Conservation (phyloP, 495 filamentous ascomycete species). For the Aspergillus coremiiformis region DNA sequence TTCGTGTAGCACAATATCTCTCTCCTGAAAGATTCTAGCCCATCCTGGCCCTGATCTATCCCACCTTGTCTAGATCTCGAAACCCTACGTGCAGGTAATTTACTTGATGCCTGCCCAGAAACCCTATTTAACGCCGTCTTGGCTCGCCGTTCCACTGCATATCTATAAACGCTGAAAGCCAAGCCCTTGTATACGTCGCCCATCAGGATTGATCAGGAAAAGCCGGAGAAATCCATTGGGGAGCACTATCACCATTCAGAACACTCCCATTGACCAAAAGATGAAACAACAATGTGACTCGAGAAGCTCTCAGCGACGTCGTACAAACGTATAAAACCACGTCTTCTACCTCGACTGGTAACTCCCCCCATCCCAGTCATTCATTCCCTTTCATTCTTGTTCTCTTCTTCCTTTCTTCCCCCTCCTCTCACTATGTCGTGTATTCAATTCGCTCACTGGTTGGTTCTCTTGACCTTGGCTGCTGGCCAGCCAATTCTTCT, state of each 20-base stretch:
- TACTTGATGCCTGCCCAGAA: neutral
- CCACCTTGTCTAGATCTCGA: neutral
- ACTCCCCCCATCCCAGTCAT: neutral
- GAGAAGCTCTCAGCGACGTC: neutral
- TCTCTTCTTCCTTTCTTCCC: neutral
- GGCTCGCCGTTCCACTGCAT: neutral
- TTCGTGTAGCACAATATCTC: neutral
- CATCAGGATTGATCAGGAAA: neutral
- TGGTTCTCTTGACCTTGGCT: slow-evolving; percentile 15
- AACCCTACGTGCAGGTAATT: neutral
- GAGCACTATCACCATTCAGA: neutral
- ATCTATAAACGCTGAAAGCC: neutral
- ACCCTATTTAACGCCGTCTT: neutral
- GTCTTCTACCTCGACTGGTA: neutral
- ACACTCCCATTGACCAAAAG: neutral
- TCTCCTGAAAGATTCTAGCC: neutral
- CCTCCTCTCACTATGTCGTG: slow-evolving; percentile 9
- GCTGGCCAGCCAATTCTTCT: slow-evolving; percentile 18
- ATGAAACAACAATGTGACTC: neutral
- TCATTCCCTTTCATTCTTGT: neutral
- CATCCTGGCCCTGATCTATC: neutral
- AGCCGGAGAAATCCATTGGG: neutral
- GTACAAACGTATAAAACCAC: neutral
- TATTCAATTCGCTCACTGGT: slow-evolving; percentile 10
- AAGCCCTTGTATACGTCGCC: no score